Evolutionary conservation across 2,329 filamentous ascomycete species (phyloP), one percentile per base, ranked within the genome.

Genomic region (Penicillium sp.): DNA sequence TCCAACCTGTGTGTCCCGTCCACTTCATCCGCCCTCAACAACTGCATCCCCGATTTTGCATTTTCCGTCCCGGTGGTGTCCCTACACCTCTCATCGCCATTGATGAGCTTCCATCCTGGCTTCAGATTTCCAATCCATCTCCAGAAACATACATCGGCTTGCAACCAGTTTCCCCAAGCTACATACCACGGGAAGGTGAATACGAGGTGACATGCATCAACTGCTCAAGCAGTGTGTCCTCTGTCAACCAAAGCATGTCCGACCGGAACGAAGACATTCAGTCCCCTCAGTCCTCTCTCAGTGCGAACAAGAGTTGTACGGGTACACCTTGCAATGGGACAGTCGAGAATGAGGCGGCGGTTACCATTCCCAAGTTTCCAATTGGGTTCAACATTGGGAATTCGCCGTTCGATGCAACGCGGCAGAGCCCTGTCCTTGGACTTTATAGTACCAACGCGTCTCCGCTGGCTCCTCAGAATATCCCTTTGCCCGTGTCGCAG

Each of bases 31-130:
- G 39, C 2, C 25, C 43, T 37, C 68, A 64, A 6, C 67, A 64
- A 8, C 66, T 69, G 23, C 65, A 63, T 21, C 76, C 77, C 3
- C 61, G 67, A 14, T 79, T 74, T 63, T 80, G 74, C 55, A 62
- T 80, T 43, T 63, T 71, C 35, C 72, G 78, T 2, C 68, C 71
- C 2, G 72, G 73, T 37, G 68, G 71, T 7, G 57, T 60, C 7
- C 56, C 71, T 14, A 69, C 75, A 11, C 78, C 78, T 8, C 64
- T 80, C 26, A 71, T 80, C 23, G 69, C 78, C 1, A 52, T 77
- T 8, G 78, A 80, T 53, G 78, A 80, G 64, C 63, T 80, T 3
- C 77, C 77, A 3, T 45, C 59, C 1, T 74, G 72, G 69, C 47
- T 75, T 9, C 63, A 69, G 16, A 29, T 77, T n/a, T 66, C 67